These are phyloP conservation scores for Globisporangium orthogonon DNA, from an alignment of 352 stramenopile species.

Conservation along the genomic window DNA sequence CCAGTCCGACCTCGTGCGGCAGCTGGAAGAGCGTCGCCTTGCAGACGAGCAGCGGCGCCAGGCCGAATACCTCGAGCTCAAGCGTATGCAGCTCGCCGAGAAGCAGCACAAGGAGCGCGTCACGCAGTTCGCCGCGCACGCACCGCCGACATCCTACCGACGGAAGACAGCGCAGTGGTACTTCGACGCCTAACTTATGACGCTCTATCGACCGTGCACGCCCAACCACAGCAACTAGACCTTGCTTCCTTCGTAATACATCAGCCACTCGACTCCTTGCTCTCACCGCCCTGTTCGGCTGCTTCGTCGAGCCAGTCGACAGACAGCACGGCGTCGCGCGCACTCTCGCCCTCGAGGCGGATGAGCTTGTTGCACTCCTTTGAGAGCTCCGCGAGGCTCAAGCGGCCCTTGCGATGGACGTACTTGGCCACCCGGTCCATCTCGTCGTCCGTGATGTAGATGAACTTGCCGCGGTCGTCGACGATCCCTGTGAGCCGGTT, in stretches of 20 bases:
- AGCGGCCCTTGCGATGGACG: conserved; percentile 55
- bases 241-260: neutral
- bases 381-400: conserved; percentile 53
- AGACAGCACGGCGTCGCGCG: conserved; percentile 8
- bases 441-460: conserved; percentile 73
- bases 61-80: conserved; percentile 65
- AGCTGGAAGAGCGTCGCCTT: conserved; percentile 44
- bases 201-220: neutral
- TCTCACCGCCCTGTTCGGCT: conserved; percentile 3
- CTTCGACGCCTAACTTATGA: conserved; percentile 51
- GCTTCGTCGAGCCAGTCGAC: conserved; percentile 35
- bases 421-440: conserved; percentile 73
- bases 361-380: conserved; percentile 82
- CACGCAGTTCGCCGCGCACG: conserved; percentile 38
- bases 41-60: conserved; percentile 58
- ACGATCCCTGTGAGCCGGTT: conserved; percentile 69
- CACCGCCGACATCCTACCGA: conserved; percentile 48
- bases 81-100: conserved; percentile 67
- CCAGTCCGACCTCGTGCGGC: conserved; percentile 53
- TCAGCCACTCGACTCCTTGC: conserved; percentile 3
- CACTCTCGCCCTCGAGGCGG: conserved; percentile 40
- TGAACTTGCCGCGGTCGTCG: conserved; percentile 78
- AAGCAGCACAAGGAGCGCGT: conserved; percentile 74
- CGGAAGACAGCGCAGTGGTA: conserved; percentile 80
- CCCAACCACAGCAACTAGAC: too few relatives aligned